phyloP scores from a whole-genome alignment of 2,329 filamentous ascomycete genomes.

The Fulvia fulva region DNA sequence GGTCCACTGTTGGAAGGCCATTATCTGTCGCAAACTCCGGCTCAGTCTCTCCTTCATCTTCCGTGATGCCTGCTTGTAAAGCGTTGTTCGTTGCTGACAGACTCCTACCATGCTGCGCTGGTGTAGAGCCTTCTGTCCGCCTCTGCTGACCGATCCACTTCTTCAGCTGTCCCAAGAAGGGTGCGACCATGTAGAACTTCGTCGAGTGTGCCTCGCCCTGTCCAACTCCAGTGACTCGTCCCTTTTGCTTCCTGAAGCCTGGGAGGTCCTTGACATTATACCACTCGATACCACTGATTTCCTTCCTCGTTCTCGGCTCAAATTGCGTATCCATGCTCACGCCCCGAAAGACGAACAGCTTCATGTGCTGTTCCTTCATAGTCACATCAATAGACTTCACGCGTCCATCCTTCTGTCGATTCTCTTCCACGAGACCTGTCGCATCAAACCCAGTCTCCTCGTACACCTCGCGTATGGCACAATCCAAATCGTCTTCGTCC shows the following conservation, averaged over 20 bases:
- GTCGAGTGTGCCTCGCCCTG: slow-evolving; percentile 62
- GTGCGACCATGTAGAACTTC: slow-evolving; percentile 98
- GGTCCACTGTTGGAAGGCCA: slow-evolving; percentile 13
- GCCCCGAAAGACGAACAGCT: slow-evolving; percentile 85
- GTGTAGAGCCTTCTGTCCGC: slow-evolving; percentile 54
- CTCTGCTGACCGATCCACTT: slow-evolving; percentile 87
- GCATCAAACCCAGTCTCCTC: slow-evolving; percentile 92
- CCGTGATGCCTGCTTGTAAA: slow-evolving; percentile 13
- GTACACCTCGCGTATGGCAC: slow-evolving; percentile 88
- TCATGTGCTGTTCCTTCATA: slow-evolving; percentile 89
- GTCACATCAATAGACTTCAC: slow-evolving; percentile 83
- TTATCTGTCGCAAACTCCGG: slow-evolving; percentile 12
- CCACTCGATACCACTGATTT: slow-evolving; percentile 97
- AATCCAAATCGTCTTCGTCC: slow-evolving; percentile 89
- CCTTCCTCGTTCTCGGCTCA: slow-evolving; percentile 86
- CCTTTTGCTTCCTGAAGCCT: slow-evolving; percentile 68
- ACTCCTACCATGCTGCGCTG: slow-evolving; percentile 14
- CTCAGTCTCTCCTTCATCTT: slow-evolving; percentile 20
- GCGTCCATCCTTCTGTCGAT: slow-evolving; percentile 51
- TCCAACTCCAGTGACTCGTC: slow-evolving; percentile 55
- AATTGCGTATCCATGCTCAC: slow-evolving; percentile 85
- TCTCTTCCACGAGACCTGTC: slow-evolving; percentile 68
- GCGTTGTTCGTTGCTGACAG: slow-evolving; percentile 12
- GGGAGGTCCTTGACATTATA: slow-evolving; percentile 86
- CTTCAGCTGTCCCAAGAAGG: slow-evolving; percentile 79